Base-by-base conservation (phyloP, 176 grass and related monocot species). In the Aegilops longissima region DNA sequence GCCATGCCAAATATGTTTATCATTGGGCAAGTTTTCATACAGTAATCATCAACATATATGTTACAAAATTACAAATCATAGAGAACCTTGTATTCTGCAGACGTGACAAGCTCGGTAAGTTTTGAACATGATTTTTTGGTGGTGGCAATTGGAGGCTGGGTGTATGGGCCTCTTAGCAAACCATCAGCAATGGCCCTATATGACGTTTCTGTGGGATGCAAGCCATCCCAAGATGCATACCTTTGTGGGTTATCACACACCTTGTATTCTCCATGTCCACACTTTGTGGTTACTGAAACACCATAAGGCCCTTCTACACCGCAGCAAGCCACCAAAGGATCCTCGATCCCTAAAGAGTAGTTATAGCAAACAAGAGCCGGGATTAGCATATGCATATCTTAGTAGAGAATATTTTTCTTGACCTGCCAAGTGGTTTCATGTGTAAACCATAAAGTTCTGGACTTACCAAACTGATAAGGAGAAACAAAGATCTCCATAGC, bases 151-250 rank as follows among this genome's bases (percentile, higher is more conserved):
- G 89, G 66, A 49, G 91, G 91, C 3, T 89, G 83, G 17, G 86
- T 82, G 34, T 89, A 90, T 5, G 72, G 35, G 9, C 88, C 94
- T 9, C 64, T 62, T 30, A 95, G 39, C 24, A 95, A 62, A 13
- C 91, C 94, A 74, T 87, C 35, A 36, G 81, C 76, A 85, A 95
- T 95, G 58, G n/a, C 89, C 23, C 31, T 89, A 39, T 93, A 93
- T 9, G 89, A 74, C 12, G 94, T 89, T 88, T 93, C 91, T 9
- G 91, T 91, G 6, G 89, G 82, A 82, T 95, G 94, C 44, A 95
- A 79, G 44, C 93, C 93, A 65, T 95, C 91, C 93, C 93, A 93
- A 27, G 93, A 95, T 5, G 54, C 89, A 64, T 93, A 91, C 39
- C 66, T 93, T 36, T 83, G 74, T 56, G 94, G 94, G 29, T 93